These are phyloP conservation scores for Globisporangium heterothallicum DNA, from an alignment of 352 stramenopile genomes.

Conservation along the genomic window DNA sequence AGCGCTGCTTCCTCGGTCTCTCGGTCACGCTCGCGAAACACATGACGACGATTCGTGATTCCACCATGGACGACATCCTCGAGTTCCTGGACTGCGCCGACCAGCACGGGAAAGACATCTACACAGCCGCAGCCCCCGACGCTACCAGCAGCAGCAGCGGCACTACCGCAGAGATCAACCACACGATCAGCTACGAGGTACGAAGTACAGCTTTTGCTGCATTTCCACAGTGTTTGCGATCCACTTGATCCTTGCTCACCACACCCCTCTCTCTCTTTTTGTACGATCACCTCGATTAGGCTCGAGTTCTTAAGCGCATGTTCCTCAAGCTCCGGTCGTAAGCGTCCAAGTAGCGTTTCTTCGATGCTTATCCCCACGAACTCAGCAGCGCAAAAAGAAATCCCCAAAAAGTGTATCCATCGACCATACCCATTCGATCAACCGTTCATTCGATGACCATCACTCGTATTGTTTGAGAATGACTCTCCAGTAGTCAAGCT, in stretches of 20 bases:
- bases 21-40: conserved; percentile 93
- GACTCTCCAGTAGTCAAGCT: too few relatives aligned
- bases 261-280: not conserved
- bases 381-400: not conserved
- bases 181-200: conserved; percentile 92
- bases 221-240: too few relatives aligned
- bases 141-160: conserved; percentile 14
- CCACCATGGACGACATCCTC: conserved; percentile 92
- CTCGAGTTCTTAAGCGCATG: conserved; percentile 90
- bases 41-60: conserved; percentile 93
- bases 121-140: conserved; percentile 67
- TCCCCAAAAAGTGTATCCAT: conserved; percentile 11
- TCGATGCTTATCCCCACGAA: not conserved
- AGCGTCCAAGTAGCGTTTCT: not conserved
- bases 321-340: conserved; percentile 90
- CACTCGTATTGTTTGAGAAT: too few relatives aligned
- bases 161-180: conserved; percentile 43
- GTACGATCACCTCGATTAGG: conserved; percentile 24
- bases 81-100: conserved; percentile 91
- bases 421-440: too few relatives aligned
- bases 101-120: conserved; percentile 89
- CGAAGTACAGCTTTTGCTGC: not conserved
- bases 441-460: too few relatives aligned
- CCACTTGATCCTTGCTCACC: not conserved
- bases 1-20: conserved; percentile 93